Evolutionary conservation across 2,329 filamentous ascomycete species (phyloP), one percentile per base, ranked within the genome.

Genomic region (Elsinoe fawcettii): DNA sequence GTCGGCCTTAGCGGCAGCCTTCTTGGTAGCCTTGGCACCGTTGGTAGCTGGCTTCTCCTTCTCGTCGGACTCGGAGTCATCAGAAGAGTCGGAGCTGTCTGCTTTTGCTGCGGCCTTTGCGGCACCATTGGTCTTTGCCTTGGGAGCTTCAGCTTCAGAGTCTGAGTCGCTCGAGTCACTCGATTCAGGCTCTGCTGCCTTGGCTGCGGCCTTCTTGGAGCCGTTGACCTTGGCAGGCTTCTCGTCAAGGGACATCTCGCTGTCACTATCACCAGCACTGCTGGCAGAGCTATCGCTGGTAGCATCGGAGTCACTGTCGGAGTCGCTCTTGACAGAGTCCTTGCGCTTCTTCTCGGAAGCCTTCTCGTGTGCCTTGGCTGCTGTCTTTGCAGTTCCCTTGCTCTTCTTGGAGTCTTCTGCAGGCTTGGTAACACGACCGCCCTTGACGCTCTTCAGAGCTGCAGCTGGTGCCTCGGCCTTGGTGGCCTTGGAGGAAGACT

Each of bases 351-450:
- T 69, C 58, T 66, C 64, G 49, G 67, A 65, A 9, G 27, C 27
- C 58, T 64, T 72, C 61, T 74, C 65, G 63, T 76, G 75, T 72
- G 82, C 81, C 64, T 75, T 70, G 59, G 79, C 75, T 46, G 74
- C 68, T 60, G 78, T 75, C 79, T 87, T 87, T 65, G 83, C 83
- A 58, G 81, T 69, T 62, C 83, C 77, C 78, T 87, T 87, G 66
- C 82, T 79, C 77, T 86, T 86, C 74, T 83, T 85, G 68, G 83
- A 73, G 63, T 79, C 80, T 71, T 86, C 78, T 60, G 81, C 76
- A 55, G 83, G 70, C 78, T 90, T 90, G 75, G 80, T 81, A 66
- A 88, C 78, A 63, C 81, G 80, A 64, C 78, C 83, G 65, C 78
- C 79, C 78, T 88, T 88, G 73, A 84, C 82, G 64, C 74, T 56